phyloP scores from a whole-genome alignment of 2,329 filamentous ascomycete genomes.

The Orbilia oligospora region DNA sequence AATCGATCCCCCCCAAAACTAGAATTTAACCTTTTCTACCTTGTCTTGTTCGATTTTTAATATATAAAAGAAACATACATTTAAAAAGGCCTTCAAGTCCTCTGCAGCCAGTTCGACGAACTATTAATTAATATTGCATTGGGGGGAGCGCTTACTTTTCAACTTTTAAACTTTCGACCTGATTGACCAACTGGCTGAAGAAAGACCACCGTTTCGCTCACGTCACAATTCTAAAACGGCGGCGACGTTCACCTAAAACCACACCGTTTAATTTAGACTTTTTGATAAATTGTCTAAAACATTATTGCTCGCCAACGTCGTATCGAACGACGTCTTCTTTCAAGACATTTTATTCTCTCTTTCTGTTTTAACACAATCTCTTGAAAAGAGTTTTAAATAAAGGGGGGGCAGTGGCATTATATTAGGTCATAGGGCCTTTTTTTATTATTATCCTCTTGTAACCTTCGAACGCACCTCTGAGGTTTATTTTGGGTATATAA shows the following conservation, averaged over 20 bases:
- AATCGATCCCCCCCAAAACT: too few relatives aligned
- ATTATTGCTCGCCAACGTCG: neutral
- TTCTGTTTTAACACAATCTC: neutral
- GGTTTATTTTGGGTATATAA: neutral
- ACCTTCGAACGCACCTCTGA: neutral
- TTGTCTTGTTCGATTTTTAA: neutral
- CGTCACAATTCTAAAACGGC: neutral
- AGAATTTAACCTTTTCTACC: neutral
- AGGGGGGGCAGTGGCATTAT: neutral
- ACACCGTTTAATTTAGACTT: neutral
- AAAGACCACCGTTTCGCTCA: neutral
- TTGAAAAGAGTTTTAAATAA: neutral
- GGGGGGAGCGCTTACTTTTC: too few relatives aligned
- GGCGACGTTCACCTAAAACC: neutral
- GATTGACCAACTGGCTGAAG: neutral
- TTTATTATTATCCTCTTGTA: neutral
- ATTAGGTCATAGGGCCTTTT: slow-evolving; percentile 1
- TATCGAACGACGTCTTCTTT: slow-evolving; percentile 5
- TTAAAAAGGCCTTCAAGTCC: neutral
- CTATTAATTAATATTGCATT: too few relatives aligned
- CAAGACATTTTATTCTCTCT: neutral
- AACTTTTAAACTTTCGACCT: neutral
- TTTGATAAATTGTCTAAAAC: neutral
- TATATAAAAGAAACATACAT: too few relatives aligned
- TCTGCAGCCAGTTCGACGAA: too few relatives aligned